Evolutionary conservation across 2,329 filamentous ascomycete genomes (phyloP).

Genomic region (Tolypocladium inflatum): DNA sequence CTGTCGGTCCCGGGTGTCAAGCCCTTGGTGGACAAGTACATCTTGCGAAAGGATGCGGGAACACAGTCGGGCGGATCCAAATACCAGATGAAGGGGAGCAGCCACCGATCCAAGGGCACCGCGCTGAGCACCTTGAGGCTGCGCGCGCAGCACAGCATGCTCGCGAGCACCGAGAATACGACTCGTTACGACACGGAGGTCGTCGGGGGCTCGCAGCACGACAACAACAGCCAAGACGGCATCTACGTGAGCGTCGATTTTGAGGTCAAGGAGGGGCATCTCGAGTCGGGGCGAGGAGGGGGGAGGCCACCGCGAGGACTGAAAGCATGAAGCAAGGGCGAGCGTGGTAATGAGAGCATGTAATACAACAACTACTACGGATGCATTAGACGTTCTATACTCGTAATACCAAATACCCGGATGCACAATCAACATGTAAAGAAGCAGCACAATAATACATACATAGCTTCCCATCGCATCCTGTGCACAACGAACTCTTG

Average conservation of each 20-base stretch:
- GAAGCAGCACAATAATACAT: background rate
- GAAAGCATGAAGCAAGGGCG: background rate
- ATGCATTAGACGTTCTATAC: too few species aligned
- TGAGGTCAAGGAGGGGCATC: conserved; percentile 18
- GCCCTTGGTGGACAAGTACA: conserved; percentile 29
- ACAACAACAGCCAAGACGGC: conserved; percentile 16
- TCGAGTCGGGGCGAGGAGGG: conserved; percentile 1
- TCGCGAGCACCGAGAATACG: conserved; percentile 16
- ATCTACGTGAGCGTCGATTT: conserved; percentile 28
- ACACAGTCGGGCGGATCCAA: conserved; percentile 11
- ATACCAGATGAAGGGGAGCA: conserved; percentile 8
- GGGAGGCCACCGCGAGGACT: background rate
- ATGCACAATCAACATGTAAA: background rate
- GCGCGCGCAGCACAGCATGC: conserved; percentile 17
- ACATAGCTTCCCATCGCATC: background rate
- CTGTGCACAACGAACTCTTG: background rate
- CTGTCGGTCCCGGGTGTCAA: conserved; percentile 41
- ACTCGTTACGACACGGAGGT: conserved; percentile 12
- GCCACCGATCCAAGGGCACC: conserved; percentile 14
- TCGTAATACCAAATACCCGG: background rate
- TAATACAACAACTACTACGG: too few species aligned
- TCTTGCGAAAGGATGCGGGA: conserved; percentile 15
- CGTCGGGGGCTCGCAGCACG: conserved; percentile 11
- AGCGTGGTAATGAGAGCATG: background rate
- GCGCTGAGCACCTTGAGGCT: conserved; percentile 19